Evolutionary conservation across 768 basidiomycete species (phyloP).

Genomic region (Mycena polygramma): DNA sequence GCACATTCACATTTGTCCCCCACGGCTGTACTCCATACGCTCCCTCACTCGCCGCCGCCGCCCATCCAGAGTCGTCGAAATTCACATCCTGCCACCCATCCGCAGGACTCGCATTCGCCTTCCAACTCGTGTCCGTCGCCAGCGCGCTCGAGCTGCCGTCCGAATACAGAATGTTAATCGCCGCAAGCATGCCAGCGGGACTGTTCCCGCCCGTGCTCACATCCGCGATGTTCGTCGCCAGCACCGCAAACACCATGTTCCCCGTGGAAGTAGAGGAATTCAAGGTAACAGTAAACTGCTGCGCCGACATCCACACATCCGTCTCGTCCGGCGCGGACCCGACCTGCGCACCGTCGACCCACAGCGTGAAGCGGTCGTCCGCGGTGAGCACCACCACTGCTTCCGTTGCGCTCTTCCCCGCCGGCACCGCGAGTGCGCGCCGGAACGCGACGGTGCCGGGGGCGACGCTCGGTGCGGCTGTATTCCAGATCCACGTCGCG

Average conservation of each 20-base stretch:
- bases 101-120: constrained; percentile 24
- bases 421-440: constrained; percentile 39
- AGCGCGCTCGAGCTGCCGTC: constrained; percentile 41
- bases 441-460: constrained; percentile 46
- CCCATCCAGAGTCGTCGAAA: constrained; percentile 43
- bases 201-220: constrained; percentile 33
- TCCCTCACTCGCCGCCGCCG: constrained; percentile 37
- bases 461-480: constrained; percentile 34
- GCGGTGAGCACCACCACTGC: constrained; percentile 43
- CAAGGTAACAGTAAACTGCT: constrained; percentile 36
- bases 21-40: constrained; percentile 43
- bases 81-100: constrained; percentile 37
- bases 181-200: constrained; percentile 43
- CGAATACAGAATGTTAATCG: constrained; percentile 40
- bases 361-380: constrained; percentile 46
- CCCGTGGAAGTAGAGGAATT: neutral
- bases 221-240: constrained; percentile 41
- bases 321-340: constrained; percentile 39
- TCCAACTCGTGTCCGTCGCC: constrained; percentile 42
- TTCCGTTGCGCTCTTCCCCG: constrained; percentile 40
- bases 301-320: constrained; percentile 42
- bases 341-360: constrained; percentile 44
- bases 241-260: constrained; percentile 39
- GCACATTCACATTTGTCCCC: constrained; percentile 39
- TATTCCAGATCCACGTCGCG: constrained; percentile 47